Base-by-base conservation (phyloP, 768 basidiomycete genomes). In the Phylloporus rhodoxanthus region DNA sequence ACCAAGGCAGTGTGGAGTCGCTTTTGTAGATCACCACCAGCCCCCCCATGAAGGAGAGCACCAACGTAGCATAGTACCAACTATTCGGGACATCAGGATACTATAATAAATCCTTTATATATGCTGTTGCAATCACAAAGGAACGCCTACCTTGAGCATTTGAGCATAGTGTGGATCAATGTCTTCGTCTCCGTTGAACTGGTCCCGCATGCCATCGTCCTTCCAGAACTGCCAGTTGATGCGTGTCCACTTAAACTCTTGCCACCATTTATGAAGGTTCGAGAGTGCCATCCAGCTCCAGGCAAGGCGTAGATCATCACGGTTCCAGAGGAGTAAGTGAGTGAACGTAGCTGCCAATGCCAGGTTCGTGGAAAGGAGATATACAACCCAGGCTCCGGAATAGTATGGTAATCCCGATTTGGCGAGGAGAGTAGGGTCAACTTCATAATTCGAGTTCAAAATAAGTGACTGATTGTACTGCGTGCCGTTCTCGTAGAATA, bases 1-100 rank as follows among this genome's bases (percentile, higher is more conserved):
- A 81, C 81, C 81, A 81, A 7, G 81, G 80, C 29, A 83, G 62
- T 5, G 73, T 76, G 8, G 80, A 77, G 45, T 74, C 53, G 15
- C 73, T 76, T 36, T 75, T 74, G 61, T 82, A 82, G 51, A 75
- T 68, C 6, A 76, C 75, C 5, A 74, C 73, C 68, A 82, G 72
- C 0, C 78, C 79, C 63, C 80, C 76, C 2, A 70, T 67, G 50
- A 80, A 74, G 14, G 64, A 64, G 8, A 52, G 11, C 1, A 61
- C 36, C 10, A 71, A 56, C 0, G 56, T 57, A 2, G 43, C 29
- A 21, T 43, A 56, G 51, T 71, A 72, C 72, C 70, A 71, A 26
- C 59, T 63, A 19, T 67, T 56, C 2, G 63, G 68, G 15, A 45
- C 55, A 17, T 73, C 68, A 10, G 63, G 57, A 51, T 73, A 72